Base-by-base conservation (phyloP, 140 eudicot genomes). In the Anethum foeniculum region DNA sequence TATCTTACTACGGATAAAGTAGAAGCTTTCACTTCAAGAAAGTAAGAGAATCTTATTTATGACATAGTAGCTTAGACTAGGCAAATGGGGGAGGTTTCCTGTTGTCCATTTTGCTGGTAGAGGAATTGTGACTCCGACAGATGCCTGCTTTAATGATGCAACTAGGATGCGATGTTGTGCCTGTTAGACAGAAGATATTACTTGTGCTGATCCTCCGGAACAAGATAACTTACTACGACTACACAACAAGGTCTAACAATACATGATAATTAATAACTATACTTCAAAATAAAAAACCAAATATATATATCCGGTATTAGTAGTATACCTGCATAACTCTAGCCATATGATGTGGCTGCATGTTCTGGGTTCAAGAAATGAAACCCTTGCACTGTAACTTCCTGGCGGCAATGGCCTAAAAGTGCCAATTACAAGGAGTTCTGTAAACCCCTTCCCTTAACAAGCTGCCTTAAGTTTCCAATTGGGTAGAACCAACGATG, bases 101-200 rank as follows among this genome's bases (percentile, higher is more conserved):
- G 98, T 93, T 80, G 92, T 91, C 68, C 96, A 93, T 86, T 91
- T 88, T 68, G 96, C 96, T 16, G 84, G 92, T 27, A 96, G 98
- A 21, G 97, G 97, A 46, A 90, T 91, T 25, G 86, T 81, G 43
- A 93, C 94, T 0, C 94, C 97, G 41, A 93, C 97, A 0, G 98
- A 93, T 80, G 98, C 92, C 92, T 0, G 97, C 97, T 0, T 32
- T 93, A 80, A 90, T 93, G 96, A 88, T 91, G 96, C 97, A 90
- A 48, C 76, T 93, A 77, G 97, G 98, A 0, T 88, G 96, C 62
- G 96, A 93, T 83, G 96, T 93, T 2, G 92, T 93, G 69, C 88
- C 89, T 76, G 82, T 93, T 12, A 93, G 93, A 2, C 82, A 85
- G 5, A 94, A 89, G 69, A 85, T 93, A 28, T 92, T 90, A 56